Base-by-base conservation (phyloP, 1,139 yeast species). In the Blastobotrys petasosporus region DNA sequence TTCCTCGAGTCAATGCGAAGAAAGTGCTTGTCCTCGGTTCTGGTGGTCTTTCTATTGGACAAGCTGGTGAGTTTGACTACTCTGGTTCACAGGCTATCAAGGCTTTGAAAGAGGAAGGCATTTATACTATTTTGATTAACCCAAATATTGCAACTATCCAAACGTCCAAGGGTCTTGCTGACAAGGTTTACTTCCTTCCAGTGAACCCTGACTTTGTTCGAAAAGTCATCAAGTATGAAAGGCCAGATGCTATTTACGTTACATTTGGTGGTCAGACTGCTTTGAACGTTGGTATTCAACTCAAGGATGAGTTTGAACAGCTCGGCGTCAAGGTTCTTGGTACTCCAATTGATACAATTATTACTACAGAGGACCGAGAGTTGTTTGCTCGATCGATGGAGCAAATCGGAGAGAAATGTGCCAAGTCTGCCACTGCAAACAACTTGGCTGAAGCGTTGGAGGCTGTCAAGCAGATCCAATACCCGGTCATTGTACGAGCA, bases 221-320 rank as follows among this genome's bases (percentile, higher is more conserved):
- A 64, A 88, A 92, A 67, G 96, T 92, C 59, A 92, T 92, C 62
- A 75, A 86, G 64, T 85, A 85, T 65, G 98, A 92, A 73, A 82
- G 88, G 55, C 98, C 98, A 33, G 98, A 92, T 66, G 95, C 97
- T 59, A 90, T 92, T 59, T 92, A 87, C 71, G 85, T 87, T 67
- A 92, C 98, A 25, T 92, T 92, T 62, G 98, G 98, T 73, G 98
- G 98, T 62, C 98, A 92, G 74, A 92, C 98, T 41, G 98, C 97
- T 42, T 76, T 92, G 59, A 83, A 83, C 60, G 98, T 92, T 50
- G 98, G 98, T 77, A 88, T 92, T 56, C 80, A 82, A 57, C 79
- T 92, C 72, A 90, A 92, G 72, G 97, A 92, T 64, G 97, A 90
- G 71, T 92, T 92, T 61, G 96, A 81, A 65, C 68, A 79, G 12